Evolutionary conservation across 495 filamentous ascomycete genomes (phyloP).

Genomic region (Corynascus novoguineensis): DNA sequence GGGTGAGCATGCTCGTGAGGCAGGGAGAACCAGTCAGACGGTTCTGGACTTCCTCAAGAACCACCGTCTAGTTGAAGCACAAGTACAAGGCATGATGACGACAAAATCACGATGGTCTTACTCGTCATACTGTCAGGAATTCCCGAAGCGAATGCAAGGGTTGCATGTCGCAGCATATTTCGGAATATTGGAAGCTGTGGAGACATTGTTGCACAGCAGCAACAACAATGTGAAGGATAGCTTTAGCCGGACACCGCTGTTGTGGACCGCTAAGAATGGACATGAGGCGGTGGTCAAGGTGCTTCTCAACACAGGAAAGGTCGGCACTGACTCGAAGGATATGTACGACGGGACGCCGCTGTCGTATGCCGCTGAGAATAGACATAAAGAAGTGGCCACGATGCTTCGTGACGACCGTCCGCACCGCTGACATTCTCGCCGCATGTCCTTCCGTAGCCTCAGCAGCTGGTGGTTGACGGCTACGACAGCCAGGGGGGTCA

Average conservation of each 20-base stretch:
- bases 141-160: background rate
- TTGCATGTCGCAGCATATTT: background rate
- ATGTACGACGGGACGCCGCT: background rate
- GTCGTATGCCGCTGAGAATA: no score
- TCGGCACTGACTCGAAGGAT: background rate
- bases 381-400: no score
- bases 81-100: background rate
- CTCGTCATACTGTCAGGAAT: background rate
- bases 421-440: no score
- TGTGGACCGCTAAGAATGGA: background rate
- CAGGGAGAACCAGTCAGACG: background rate
- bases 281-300: background rate
- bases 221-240: background rate
- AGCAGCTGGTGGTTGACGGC: no score
- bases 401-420: no score
- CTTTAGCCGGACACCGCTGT: background rate
- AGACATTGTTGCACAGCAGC: background rate
- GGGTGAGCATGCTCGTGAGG: slow-evolving; percentile 37
- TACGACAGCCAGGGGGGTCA: no score
- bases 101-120: no score
- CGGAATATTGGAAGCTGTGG: background rate
- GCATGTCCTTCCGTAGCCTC: no score
- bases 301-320: background rate
- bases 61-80: background rate
- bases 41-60: background rate